phyloP scores from a whole-genome alignment of 1,284 basidiomycete species.

The Pseudozyma thailandica region DNA sequence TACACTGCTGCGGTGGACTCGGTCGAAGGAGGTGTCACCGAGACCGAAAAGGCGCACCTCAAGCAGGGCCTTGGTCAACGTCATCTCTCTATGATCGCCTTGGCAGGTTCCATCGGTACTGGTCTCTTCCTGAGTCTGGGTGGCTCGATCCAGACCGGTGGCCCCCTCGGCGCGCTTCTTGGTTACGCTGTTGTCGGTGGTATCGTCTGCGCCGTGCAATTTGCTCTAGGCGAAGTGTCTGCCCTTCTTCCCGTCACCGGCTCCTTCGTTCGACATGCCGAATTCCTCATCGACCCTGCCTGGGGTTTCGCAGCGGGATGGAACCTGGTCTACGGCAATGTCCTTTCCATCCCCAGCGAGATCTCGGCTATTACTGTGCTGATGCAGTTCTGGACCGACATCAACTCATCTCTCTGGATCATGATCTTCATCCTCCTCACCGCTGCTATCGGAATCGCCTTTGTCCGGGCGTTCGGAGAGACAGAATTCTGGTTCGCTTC shows the following conservation, averaged over 20 bases:
- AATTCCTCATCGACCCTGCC: conserved; percentile 81
- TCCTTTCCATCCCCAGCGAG: conserved; percentile 78
- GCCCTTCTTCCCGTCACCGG: conserved; percentile 74
- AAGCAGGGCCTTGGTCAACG: conserved; percentile 51
- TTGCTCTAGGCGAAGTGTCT: conserved; percentile 49
- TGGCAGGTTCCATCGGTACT: conserved; percentile 58
- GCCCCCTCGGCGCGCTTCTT: conserved; percentile 51
- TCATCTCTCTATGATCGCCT: conserved; percentile 57
- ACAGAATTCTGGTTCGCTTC: conserved; percentile 67
- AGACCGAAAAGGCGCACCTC: conserved; percentile 28
- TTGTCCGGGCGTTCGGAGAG: conserved; percentile 78
- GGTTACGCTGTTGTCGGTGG: conserved; percentile 52
- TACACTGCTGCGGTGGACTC: conserved; percentile 4
- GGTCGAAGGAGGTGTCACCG: conserved; percentile 20
- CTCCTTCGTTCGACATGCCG: conserved; percentile 82
- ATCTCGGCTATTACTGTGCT: conserved; percentile 70
- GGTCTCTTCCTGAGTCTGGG: conserved; percentile 55
- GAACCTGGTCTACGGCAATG: conserved; percentile 73
- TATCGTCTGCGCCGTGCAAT: conserved; percentile 54
- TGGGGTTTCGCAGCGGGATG: conserved; percentile 74
- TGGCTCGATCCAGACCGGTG: conserved; percentile 49
- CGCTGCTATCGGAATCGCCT: conserved; percentile 64
- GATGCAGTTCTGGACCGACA: conserved; percentile 53
- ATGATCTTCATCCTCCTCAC: conserved; percentile 71
- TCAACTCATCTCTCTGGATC: conserved; percentile 65